phyloP scores from a whole-genome alignment of 208 protist genomes.

The Novymonas esmeraldas region DNA sequence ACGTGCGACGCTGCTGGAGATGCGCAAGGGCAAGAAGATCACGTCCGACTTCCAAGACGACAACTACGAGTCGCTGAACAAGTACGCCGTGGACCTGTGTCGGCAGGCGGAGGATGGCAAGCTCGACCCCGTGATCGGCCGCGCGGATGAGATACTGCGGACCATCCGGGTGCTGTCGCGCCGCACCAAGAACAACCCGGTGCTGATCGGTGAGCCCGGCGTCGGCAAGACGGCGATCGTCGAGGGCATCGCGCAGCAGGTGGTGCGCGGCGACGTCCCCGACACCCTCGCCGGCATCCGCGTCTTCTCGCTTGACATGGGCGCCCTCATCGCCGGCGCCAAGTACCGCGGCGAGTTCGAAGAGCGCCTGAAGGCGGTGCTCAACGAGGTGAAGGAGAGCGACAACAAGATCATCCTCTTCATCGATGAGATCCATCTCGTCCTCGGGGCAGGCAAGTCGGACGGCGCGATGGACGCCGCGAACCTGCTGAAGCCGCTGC shows the following conservation, averaged over 20 bases:
- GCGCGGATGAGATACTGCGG: conserved; percentile 98
- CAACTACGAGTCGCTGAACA: conserved; percentile 94
- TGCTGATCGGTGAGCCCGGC: conserved; percentile 98
- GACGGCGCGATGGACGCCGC: conserved; percentile 98
- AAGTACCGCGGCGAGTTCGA: conserved; percentile 99
- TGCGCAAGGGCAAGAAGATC: conserved; percentile 88
- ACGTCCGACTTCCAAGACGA: conserved; percentile 78
- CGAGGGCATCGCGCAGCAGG: conserved; percentile 93
- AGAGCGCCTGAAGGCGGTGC: conserved; percentile 98
- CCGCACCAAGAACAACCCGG: conserved; percentile 99
- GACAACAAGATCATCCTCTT: conserved; percentile 99
- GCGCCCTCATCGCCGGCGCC: conserved; percentile 98
- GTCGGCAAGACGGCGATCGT: conserved; percentile 95
- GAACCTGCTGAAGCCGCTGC: conserved; percentile 99
- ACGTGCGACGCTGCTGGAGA: conserved; percentile 62
- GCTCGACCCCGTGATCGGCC: conserved; percentile 98
- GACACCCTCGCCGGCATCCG: conserved; percentile 86
- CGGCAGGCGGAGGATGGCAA: conserved; percentile 93
- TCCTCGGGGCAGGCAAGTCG: conserved; percentile 97
- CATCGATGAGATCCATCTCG: conserved; percentile 99
- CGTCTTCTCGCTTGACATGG: conserved; percentile 98
- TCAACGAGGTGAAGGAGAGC: conserved; percentile 97
- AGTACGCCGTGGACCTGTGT: conserved; percentile 97
- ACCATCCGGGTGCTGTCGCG: conserved; percentile 97
- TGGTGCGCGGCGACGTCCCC: conserved; percentile 92